Conservation (phyloP, 1,139 yeast genomes). For the Zhuliangozyma blackwelliae region DNA sequence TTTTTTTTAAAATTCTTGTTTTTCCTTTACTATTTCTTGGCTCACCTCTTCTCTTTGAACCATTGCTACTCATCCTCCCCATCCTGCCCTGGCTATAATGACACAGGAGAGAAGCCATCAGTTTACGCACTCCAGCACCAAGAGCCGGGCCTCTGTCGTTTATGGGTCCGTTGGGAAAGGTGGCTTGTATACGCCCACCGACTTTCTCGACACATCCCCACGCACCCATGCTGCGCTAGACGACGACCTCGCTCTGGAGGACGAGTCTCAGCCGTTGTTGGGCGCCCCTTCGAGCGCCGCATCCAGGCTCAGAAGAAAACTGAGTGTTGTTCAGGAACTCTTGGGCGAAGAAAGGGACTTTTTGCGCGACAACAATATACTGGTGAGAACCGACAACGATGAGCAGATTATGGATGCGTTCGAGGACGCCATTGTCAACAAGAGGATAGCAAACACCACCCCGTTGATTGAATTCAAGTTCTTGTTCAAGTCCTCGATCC, state of each 20-base stretch:
- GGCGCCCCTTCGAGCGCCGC: slow-evolving; percentile 3
- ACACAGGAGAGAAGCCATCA: slow-evolving; percentile 25
- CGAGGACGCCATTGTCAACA: slow-evolving; percentile 31
- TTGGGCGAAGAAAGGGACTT: slow-evolving; percentile 35
- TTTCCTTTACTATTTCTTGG: too few relatives aligned
- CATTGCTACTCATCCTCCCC: too few relatives aligned
- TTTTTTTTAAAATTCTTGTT: too few relatives aligned
- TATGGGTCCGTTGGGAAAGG: slow-evolving; percentile 53
- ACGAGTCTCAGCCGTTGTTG: slow-evolving; percentile 15
- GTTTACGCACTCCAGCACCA: slow-evolving; percentile 44
- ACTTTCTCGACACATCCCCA: slow-evolving; percentile 26
- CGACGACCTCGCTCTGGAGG: slow-evolving; percentile 8
- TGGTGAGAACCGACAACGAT: slow-evolving; percentile 17
- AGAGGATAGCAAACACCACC: slow-evolving; percentile 25
- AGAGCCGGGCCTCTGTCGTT: slow-evolving; percentile 50
- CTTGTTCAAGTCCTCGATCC: slow-evolving; percentile 43
- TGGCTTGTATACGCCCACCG: slow-evolving; percentile 49
- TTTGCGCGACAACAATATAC: slow-evolving; percentile 26
- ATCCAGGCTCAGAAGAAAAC: slow-evolving; percentile 15
- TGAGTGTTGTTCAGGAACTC: slow-evolving; percentile 26
- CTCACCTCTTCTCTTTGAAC: too few relatives aligned
- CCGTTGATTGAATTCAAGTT: slow-evolving; percentile 34
- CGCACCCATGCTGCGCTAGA: slow-evolving; percentile 7
- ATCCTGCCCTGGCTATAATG: background rate
- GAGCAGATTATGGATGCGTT: slow-evolving; percentile 28